Evolutionary conservation across 2,329 filamentous ascomycete genomes (phyloP).

Genomic region (Aspergillus sclerotialis): DNA sequence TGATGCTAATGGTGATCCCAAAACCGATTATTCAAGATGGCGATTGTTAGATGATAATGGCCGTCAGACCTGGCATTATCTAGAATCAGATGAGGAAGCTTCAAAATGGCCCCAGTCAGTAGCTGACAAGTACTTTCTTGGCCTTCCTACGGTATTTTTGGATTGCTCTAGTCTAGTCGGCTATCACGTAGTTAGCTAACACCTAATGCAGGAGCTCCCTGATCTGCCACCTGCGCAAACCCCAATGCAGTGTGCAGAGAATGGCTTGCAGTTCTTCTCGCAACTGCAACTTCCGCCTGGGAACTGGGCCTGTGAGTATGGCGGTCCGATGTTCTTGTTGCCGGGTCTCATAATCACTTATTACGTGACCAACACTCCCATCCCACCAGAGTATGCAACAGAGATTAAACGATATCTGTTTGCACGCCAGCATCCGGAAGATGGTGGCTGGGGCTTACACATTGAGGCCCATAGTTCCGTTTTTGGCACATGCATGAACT

Average conservation of each 20-base stretch:
- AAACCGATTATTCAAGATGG: slow-evolving; percentile 79
- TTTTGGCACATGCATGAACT: slow-evolving; percentile 86
- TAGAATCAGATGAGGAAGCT: slow-evolving; percentile 62
- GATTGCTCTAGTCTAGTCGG: slow-evolving; percentile 1
- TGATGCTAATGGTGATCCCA: slow-evolving; percentile 34
- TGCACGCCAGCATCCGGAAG: slow-evolving; percentile 72
- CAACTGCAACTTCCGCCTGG: slow-evolving; percentile 81
- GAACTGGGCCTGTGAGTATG: slow-evolving; percentile 97
- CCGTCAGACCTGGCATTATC: slow-evolving; percentile 89
- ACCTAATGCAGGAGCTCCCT: slow-evolving; percentile 59
- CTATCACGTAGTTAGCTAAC: neutral
- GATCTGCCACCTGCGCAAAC: slow-evolving; percentile 62
- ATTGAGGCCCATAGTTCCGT: slow-evolving; percentile 90
- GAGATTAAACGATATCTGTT: slow-evolving; percentile 93
- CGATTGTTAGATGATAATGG: slow-evolving; percentile 75
- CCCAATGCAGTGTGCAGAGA: slow-evolving; percentile 69
- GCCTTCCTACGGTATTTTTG: slow-evolving; percentile 62
- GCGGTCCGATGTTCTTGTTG: slow-evolving; percentile 91
- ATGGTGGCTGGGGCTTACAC: slow-evolving; percentile 96
- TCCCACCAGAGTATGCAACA: slow-evolving; percentile 69
- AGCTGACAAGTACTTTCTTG: slow-evolving; percentile 86
- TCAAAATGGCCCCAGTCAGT: slow-evolving; percentile 76
- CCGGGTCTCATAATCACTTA: slow-evolving; percentile 78
- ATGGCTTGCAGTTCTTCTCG: slow-evolving; percentile 83
- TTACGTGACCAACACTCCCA: slow-evolving; percentile 82